Evolutionary conservation across 371 early-diverging fungal genomes (phyloP).

Genomic region (Mortierella sp.): DNA sequence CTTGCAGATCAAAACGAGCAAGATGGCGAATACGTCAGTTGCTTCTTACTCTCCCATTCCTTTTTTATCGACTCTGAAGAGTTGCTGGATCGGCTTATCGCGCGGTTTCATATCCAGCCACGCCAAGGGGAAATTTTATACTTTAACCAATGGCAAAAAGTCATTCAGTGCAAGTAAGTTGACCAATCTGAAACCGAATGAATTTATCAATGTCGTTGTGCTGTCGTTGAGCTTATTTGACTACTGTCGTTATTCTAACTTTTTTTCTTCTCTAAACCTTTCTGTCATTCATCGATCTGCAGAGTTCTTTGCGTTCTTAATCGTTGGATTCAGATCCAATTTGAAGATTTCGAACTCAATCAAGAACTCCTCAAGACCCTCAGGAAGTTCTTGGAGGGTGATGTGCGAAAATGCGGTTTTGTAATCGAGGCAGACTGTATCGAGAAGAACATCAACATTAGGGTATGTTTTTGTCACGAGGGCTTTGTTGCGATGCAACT

Average conservation of each 20-base stretch:
- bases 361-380: slow-evolving; percentile 56
- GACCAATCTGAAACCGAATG: background rate
- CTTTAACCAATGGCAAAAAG: slow-evolving; percentile 71
- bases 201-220: background rate
- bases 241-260: too few relatives aligned
- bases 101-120: slow-evolving; percentile 65
- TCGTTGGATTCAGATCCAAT: slow-evolving; percentile 73
- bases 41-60: slow-evolving; percentile 65
- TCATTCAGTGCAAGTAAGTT: slow-evolving; percentile 74
- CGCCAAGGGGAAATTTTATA: slow-evolving; percentile 65
- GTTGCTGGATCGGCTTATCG: slow-evolving; percentile 65
- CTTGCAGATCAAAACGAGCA: slow-evolving; percentile 72
- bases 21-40: slow-evolving; percentile 76
- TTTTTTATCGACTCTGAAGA: slow-evolving; percentile 68
- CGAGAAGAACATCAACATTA: slow-evolving; percentile 44
- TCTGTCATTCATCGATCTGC: background rate
- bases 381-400: slow-evolving; percentile 57
- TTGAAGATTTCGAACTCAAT: slow-evolving; percentile 68
- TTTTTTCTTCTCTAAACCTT: background rate
- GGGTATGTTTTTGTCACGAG: slow-evolving; percentile 24
- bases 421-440: slow-evolving; percentile 57
- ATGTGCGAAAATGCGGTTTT: slow-evolving; percentile 57
- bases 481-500: background rate
- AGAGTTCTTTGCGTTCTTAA: slow-evolving; percentile 72
- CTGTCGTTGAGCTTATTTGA: too few relatives aligned